Base-by-base conservation (phyloP, 2,329 filamentous ascomycete species). In the Helicocarpus griseus region DNA sequence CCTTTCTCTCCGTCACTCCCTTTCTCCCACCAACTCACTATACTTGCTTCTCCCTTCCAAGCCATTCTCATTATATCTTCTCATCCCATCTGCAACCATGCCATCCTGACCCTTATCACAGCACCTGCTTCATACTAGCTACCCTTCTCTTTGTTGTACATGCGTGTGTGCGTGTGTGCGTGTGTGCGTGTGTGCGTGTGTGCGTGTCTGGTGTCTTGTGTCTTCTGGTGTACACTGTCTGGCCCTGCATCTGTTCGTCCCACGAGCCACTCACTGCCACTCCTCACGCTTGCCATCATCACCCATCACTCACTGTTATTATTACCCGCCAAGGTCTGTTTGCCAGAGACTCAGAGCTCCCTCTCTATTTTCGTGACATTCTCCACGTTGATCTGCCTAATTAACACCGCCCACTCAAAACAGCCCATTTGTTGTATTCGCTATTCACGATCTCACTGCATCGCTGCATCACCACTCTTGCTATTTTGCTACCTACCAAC, bases 261-360 rank as follows among this genome's bases (percentile, higher is more conserved):
- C 39, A 22, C 24, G 36, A 46, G 31, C 50, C 50, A 26, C 19
- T 61, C 57, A 50, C 51, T 53, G n/a, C n/a, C n/a, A n/a, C n/a
- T n/a, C n/a, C n/a, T n/a, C n/a, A n/a, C n/a, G n/a, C n/a, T n/a
- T n/a, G n/a, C n/a, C n/a, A n/a, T n/a, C n/a, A n/a, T n/a, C n/a
- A n/a, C n/a, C n/a, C n/a, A n/a, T n/a, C n/a, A n/a, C n/a, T n/a
- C n/a, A n/a, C n/a, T n/a, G n/a, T n/a, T n/a, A n/a, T n/a, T n/a
- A n/a, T n/a, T 57, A 50, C 54, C 57, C 58, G 55, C 57, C 54
- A 60, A 58, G 57, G 58, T 57, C 59, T 56, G 57, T 61, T 58
- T 49, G 57, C 54, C 57, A 59, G 58, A 62, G 50, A n/a, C n/a
- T n/a, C n/a, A n/a, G n/a, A n/a, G n/a, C n/a, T n/a, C n/a, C n/a